phyloP scores from a whole-genome alignment of 495 filamentous ascomycete species.

The Penicillium malachiteum region DNA sequence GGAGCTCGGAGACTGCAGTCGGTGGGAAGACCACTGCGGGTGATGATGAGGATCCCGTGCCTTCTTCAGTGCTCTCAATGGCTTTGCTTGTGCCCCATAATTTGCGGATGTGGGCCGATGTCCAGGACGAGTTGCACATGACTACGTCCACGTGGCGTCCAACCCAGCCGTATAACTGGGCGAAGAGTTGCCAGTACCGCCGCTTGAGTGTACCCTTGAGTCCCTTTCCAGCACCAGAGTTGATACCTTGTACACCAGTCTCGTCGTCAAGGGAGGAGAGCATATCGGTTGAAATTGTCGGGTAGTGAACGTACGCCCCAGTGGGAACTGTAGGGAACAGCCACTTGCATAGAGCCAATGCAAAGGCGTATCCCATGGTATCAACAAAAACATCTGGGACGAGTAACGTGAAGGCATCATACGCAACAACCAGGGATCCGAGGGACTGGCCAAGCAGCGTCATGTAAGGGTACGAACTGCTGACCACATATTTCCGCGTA shows the following conservation, averaged over 20 bases:
- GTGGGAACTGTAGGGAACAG: constrained; percentile 82
- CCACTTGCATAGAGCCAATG: constrained; percentile 74
- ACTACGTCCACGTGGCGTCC: constrained; percentile 83
- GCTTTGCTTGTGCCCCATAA: constrained; percentile 65
- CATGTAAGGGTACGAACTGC: constrained; percentile 84
- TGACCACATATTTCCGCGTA: constrained; percentile 79
- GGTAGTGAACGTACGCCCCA: constrained; percentile 94
- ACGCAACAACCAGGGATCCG: constrained; percentile 81
- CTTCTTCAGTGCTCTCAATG: constrained; percentile 28
- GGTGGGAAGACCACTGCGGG: constrained; percentile 81
- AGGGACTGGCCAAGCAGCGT: constrained; percentile 92
- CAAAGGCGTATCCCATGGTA: constrained; percentile 97
- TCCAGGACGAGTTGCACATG: constrained; percentile 97
- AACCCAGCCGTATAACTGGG: constrained; percentile 73
- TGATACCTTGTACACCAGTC: constrained; percentile 69
- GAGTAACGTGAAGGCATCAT: constrained; percentile 88
- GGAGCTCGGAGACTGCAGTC: constrained; percentile 80
- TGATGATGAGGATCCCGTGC: constrained; percentile 20
- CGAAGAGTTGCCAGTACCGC: constrained; percentile 84
- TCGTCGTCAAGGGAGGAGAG: constrained; percentile 72
- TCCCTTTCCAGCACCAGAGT: constrained; percentile 77
- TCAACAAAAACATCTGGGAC: constrained; percentile 94
- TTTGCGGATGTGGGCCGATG: constrained; percentile 73
- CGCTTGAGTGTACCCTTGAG: constrained; percentile 65
- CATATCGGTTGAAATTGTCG: constrained; percentile 98